These are phyloP conservation scores for Volvox carteri DNA, from an alignment of 163 green algal genomes.

Conservation along the genomic window DNA sequence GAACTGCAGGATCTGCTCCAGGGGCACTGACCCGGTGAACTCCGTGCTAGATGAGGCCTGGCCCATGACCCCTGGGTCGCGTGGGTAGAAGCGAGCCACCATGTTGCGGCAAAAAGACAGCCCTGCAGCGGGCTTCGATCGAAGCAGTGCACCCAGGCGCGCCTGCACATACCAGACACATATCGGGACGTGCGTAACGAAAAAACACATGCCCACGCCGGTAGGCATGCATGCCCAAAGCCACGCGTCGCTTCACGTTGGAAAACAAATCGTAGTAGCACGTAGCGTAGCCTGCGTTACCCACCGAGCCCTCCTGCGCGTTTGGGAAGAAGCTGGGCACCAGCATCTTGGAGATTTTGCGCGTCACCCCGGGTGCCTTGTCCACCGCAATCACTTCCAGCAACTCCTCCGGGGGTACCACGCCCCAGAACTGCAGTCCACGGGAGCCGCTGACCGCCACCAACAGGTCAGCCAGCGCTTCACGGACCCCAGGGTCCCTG, in stretches of 20 bases:
- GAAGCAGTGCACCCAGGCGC: slow-evolving; percentile 74
- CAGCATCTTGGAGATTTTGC: slow-evolving; percentile 75
- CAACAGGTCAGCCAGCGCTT: slow-evolving; percentile 78
- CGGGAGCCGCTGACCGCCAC: slow-evolving; percentile 65
- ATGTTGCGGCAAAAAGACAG: slow-evolving; percentile 77
- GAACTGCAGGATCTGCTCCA: slow-evolving; percentile 73
- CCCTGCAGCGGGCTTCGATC: slow-evolving; percentile 67
- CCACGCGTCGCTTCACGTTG: no score
- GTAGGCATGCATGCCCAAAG: no score
- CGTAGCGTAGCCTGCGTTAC: no score
- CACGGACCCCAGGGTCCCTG: slow-evolving; percentile 68
- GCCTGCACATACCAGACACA: no score
- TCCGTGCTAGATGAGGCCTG: neutral
- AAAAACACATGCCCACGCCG: no score
- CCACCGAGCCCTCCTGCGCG: slow-evolving; percentile 68
- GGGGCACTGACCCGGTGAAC: slow-evolving; percentile 60
- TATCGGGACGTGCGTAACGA: no score
- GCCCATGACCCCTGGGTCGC: neutral
- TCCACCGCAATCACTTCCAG: slow-evolving; percentile 75
- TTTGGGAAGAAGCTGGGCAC: slow-evolving; percentile 81
- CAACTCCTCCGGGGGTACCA: slow-evolving; percentile 79
- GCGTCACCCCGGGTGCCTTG: slow-evolving; percentile 54
- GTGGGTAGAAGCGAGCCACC: slow-evolving; percentile 53
- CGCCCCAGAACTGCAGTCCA: slow-evolving; percentile 78
- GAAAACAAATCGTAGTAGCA: no score